Conservation (phyloP, 2,329 filamentous ascomycete genomes). For the Venturia nashicola region DNA sequence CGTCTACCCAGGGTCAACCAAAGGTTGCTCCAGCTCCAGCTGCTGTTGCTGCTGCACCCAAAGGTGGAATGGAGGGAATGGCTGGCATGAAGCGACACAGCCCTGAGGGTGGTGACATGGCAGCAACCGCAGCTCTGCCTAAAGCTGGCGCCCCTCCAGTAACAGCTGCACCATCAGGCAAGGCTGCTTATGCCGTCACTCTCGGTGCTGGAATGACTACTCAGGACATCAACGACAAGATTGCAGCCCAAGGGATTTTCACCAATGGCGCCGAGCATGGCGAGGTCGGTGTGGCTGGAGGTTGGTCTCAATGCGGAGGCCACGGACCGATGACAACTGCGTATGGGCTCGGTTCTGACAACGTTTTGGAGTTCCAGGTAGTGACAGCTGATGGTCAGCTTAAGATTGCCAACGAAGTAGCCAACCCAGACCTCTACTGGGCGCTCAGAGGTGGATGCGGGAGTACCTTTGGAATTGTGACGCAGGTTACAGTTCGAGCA, state of each 20-base stretch:
- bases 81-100: not conserved
- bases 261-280: conserved; percentile 9
- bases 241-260: conserved; percentile 4
- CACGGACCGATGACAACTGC: conserved; percentile 27
- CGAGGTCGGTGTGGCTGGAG: conserved; percentile 27
- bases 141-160: not conserved
- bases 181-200: conserved; percentile 3
- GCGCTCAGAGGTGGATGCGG: conserved; percentile 18
- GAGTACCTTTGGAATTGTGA: conserved; percentile 19
- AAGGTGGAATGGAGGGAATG: not conserved
- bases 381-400: conserved; percentile 26
- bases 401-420: conserved; percentile 19
- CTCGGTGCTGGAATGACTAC: conserved; percentile 10
- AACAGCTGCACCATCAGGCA: not conserved
- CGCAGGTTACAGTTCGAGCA: conserved; percentile 23
- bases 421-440: conserved; percentile 26
- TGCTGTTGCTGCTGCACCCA: not conserved
- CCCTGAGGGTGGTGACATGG: not conserved
- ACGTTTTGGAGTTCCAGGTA: conserved; percentile 24
- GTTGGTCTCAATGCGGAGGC: conserved; percentile 30
- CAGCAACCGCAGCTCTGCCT: not conserved
- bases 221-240: conserved; percentile 7
- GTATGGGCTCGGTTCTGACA: conserved; percentile 26
- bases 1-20: not conserved
- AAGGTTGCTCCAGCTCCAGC: not conserved